Evolutionary conservation across 257 asterid genomes (phyloP).

Genomic region (Gentiana macrophylla): DNA sequence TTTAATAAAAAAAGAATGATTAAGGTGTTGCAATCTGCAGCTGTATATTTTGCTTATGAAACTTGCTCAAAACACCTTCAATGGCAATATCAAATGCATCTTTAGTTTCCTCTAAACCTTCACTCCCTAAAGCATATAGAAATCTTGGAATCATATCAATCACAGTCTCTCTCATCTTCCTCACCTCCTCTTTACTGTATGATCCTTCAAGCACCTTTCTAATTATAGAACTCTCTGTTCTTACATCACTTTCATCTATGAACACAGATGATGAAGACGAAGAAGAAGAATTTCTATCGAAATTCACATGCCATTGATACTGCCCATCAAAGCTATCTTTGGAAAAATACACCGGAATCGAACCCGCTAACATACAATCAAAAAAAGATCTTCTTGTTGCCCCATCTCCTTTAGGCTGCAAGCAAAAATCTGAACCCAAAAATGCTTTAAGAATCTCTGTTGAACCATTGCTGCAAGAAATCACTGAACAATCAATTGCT

Average conservation of each 20-base stretch:
- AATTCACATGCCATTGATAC: conserved; percentile 39
- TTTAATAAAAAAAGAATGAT: background rate
- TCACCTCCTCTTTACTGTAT: background rate
- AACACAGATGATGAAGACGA: conserved; percentile 24
- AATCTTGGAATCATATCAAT: background rate
- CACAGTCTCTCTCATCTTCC: background rate
- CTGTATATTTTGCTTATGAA: background rate
- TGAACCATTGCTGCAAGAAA: conserved; percentile 39
- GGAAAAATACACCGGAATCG: conserved; percentile 51
- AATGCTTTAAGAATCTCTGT: conserved; percentile 41
- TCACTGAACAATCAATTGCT: conserved; percentile 32
- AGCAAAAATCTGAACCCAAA: background rate
- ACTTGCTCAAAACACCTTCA: background rate
- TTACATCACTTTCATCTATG: conserved; percentile 27
- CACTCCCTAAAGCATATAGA: background rate
- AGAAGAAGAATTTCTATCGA: conserved; percentile 6
- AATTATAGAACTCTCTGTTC: conserved; percentile 22
- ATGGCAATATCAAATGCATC: background rate
- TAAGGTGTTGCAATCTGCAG: background rate
- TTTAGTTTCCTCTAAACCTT: background rate
- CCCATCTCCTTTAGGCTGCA: conserved; percentile 62
- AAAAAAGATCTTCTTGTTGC: conserved; percentile 41
- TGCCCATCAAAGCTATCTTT: conserved; percentile 34
- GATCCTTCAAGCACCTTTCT: background rate
- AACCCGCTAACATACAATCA: conserved; percentile 21